These are phyloP conservation scores for Irpex sp. DNA, from an alignment of 1,284 basidiomycete species.

Conservation along the genomic window DNA sequence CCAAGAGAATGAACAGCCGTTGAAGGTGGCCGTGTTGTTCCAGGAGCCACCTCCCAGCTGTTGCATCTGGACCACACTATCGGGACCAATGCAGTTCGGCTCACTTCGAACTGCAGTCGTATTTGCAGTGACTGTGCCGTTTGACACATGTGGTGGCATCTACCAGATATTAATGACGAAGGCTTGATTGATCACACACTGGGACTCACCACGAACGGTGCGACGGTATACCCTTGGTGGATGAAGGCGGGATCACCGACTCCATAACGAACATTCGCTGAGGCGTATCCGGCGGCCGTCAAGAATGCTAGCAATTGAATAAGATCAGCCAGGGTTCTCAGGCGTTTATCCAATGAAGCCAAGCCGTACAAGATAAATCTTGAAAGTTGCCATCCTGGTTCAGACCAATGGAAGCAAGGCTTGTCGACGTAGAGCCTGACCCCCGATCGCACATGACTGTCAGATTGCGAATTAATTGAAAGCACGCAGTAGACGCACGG, in stretches of 20 bases:
- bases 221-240: conserved; percentile 39
- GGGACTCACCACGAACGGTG: conserved; percentile 36
- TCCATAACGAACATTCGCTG: conserved; percentile 42
- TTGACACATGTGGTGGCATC: conserved; percentile 22
- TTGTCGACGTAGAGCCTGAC: conserved; percentile 35
- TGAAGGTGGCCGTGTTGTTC: conserved; percentile 36
- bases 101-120: conserved; percentile 43
- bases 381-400: conserved; percentile 39
- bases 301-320: conserved; percentile 36
- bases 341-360: background rate
- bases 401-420: conserved; percentile 34
- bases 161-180: background rate
- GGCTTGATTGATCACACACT: background rate
- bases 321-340: background rate
- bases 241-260: conserved; percentile 43
- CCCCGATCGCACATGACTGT: background rate
- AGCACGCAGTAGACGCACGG: conserved; percentile 23
- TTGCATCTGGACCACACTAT: conserved; percentile 22
- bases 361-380: conserved; percentile 41
- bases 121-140: conserved; percentile 41
- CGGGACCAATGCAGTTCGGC: conserved; percentile 37
- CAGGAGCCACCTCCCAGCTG: conserved; percentile 30
- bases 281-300: conserved; percentile 49
- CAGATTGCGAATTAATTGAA: background rate
- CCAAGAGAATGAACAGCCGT: conserved; percentile 39